phyloP scores from a whole-genome alignment of 2,329 filamentous ascomycete genomes.

The Fusarium beomiforme region DNA sequence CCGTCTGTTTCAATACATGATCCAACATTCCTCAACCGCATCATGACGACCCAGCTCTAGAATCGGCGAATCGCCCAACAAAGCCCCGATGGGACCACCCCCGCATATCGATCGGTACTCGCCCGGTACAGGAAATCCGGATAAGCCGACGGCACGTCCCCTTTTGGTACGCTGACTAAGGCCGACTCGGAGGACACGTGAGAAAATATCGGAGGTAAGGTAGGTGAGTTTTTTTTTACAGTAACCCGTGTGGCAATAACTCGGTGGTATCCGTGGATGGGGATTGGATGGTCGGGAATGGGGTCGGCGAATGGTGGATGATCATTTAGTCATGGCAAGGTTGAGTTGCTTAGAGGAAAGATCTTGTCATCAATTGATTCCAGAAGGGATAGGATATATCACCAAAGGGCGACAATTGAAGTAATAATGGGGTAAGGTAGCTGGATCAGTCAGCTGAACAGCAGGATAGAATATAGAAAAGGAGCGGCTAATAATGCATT shows the following conservation, averaged over 20 bases:
- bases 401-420: not conserved
- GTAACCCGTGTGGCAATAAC: conserved; percentile 20
- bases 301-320: not conserved
- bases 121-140: conserved; percentile 6
- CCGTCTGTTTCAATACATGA: conserved; percentile 1
- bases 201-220: not conserved
- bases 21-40: conserved; percentile 25
- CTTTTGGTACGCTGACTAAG: conserved; percentile 1
- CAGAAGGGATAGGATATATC: not conserved
- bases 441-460: not conserved
- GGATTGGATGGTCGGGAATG: not conserved
- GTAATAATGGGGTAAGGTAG: no score
- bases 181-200: conserved; percentile 14
- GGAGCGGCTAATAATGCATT: not conserved
- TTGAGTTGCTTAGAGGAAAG: not conserved
- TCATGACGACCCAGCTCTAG: not conserved
- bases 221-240: no score
- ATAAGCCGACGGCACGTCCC: conserved; percentile 17
- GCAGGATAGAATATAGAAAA: not conserved
- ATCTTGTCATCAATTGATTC: not conserved
- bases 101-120: conserved; percentile 7
- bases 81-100: conserved; percentile 7
- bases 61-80: not conserved
- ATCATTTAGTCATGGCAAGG: not conserved
- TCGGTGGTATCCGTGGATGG: conserved; percentile 10